Evolutionary conservation across 768 basidiomycete genomes (phyloP), one percentile per base, ranked within the genome.

Genomic region (Kwoniella newhampshirensis): DNA sequence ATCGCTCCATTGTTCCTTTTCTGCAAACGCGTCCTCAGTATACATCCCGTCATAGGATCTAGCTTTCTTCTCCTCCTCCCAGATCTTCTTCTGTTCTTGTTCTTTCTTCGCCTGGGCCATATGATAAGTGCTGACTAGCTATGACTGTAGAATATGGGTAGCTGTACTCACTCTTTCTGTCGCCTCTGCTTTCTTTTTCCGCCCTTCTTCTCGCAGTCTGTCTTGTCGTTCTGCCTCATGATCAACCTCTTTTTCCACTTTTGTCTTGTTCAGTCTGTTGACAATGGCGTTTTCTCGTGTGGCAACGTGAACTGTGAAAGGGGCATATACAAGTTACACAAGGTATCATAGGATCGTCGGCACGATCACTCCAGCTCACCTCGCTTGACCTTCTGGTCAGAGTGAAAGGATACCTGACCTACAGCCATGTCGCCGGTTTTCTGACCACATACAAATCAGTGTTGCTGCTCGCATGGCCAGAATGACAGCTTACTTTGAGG

Each of bases 361-460:
- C 11, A 37, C 36, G 36, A 37, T 7, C n/a, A 36, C 35, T 27
- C 17, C 23, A 4, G 50, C 73, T 17, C 70, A 89, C 90, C 81
- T 78, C 89, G 81, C 79, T 89, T 91, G 48, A 93, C 89, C 77
- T 81, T 81, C 72, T 94, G 91, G 70, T 96, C 91, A 54, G 81
- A 88, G 64, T 97, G 89, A 75, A 99, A 98, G 0, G 91, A 88
- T 0, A 99, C 96, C 69, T 92, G 88, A 0, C 96, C 96, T 2
- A 94, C 86, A 2, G 90, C 92, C 91, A 96, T 97, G 71, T 94
- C 91, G 2, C 94, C 94, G 6, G 88, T 87, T 90, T 99, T 99
- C 89, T 93, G 68, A 9, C 8, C 40, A n/a, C 8, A 7, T n/a
- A 23, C n/a, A n/a, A 6, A 42, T 42, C 21, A 42, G 40, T n/a